Base-by-base conservation (phyloP, 176 grass and related monocot species). In the Eleusine indica region DNA sequence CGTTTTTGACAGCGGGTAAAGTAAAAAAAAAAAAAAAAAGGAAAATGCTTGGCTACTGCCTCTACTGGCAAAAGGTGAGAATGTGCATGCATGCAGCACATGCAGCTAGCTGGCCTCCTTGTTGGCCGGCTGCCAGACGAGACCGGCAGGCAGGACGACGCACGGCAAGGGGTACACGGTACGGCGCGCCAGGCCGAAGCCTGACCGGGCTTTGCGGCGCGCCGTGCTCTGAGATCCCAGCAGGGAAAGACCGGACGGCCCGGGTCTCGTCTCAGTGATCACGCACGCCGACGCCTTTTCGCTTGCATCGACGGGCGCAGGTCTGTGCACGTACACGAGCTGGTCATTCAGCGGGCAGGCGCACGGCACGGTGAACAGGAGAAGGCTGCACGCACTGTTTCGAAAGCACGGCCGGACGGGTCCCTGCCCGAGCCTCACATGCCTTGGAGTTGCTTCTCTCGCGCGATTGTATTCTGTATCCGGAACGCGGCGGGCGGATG, bases 11-110 rank as follows among this genome's bases (percentile, higher is more conserved):
- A 30, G 61, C 22, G 61, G 25, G 61, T 30, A 64, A 28, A 12
- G 60, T 63, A 28, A 63, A 35, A 35, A 2, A 35, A 35, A 35
- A 2, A 35, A 35, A 2, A 35, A 35, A 35, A 2, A 35, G 0
- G 2, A 2, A 35, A 63, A 63, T 29, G 60, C 60, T 25, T 28
- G 60, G 60, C 9, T 29, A 63, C 60, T 28, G 60, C n/a, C 60
- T 9, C 9, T 29, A 63, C 60, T 28, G 60, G 60, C 60, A 9
- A 63, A 63, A 22, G 2, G 3, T 0, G 22, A 10, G 61, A 64
- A 64, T 64, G 61, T 64, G 61, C 22, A 64, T 64, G 61, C 61
- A 64, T 62, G 58, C 58, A 22, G 49, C 49, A 52, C 58, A 25
- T 58, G 61, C 61, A 30, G 10, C 58, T 22, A 9, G 60, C 60